These are phyloP conservation scores for Ophiocordyceps camponoti-saundersi DNA, from an alignment of 2,329 filamentous ascomycete species.

Conservation along the genomic window DNA sequence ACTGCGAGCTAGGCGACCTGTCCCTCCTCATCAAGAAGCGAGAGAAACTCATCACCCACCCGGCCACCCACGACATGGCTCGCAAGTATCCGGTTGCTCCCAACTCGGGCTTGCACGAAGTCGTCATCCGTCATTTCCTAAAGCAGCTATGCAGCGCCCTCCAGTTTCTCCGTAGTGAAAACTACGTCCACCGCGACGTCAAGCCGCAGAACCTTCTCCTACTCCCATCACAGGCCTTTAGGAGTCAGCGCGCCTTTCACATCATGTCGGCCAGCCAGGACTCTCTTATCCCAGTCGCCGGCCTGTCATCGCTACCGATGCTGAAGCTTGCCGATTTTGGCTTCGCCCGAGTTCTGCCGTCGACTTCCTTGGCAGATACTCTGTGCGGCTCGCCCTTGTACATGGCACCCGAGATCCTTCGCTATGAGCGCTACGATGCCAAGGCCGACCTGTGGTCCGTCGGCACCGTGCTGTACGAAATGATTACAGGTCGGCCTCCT, in stretches of 20 bases:
- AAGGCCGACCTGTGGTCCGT: conserved; percentile 97
- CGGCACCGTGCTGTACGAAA: conserved; percentile 87
- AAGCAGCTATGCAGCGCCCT: conserved; percentile 89
- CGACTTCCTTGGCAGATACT: conserved; percentile 85
- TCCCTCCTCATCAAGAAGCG: conserved; percentile 94
- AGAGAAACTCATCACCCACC: conserved; percentile 60
- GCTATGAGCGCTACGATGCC: conserved; percentile 93
- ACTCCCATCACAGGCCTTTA: conserved; percentile 62
- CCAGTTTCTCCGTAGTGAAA: conserved; percentile 67
- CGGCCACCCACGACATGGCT: conserved; percentile 77
- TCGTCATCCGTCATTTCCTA: conserved; percentile 88
- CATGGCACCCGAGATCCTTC: conserved; percentile 95
- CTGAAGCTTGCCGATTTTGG: conserved; percentile 97
- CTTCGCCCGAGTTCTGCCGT: conserved; percentile 84
- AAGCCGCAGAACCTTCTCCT: conserved; percentile 94
- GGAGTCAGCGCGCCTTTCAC: conserved; percentile 33
- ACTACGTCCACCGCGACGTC: conserved; percentile 90
- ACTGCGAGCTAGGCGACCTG: conserved; percentile 86
- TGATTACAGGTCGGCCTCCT: conserved; percentile 79
- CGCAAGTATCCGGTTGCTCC: conserved; percentile 76
- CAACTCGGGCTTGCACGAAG: conserved; percentile 81
- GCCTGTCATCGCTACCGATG: conserved; percentile 76
- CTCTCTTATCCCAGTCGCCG: conserved; percentile 64
- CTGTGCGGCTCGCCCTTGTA: conserved; percentile 93
- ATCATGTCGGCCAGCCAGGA: conserved; percentile 64